Conservation (phyloP, 352 stramenopile genomes). For the Globisporangium cederbergense region DNA sequence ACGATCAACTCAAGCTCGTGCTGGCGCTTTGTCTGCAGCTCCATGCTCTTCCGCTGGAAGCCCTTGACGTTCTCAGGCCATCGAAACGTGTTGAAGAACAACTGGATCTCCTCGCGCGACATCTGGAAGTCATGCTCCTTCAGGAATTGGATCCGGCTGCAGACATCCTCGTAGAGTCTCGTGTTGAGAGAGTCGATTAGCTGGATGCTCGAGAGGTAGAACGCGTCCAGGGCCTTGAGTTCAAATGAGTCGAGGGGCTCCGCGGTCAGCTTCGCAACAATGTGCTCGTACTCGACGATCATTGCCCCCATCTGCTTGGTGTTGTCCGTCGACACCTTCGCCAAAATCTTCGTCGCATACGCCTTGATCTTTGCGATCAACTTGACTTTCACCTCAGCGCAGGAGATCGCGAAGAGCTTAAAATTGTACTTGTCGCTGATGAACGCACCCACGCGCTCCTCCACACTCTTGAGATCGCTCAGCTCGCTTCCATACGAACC, state of each 20-base stretch:
- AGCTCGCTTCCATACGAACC: conserved; percentile 50
- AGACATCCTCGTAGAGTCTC: conserved; percentile 77
- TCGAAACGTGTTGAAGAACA: conserved; percentile 88
- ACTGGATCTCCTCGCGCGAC: conserved; percentile 86
- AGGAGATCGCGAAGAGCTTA: conserved; percentile 87
- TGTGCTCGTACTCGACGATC: conserved; percentile 85
- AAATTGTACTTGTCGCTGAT: conserved; percentile 89
- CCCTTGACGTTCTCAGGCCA: conserved; percentile 91
- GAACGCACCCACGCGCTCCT: conserved; percentile 35
- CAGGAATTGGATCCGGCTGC: conserved; percentile 82
- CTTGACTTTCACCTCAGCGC: conserved; percentile 84
- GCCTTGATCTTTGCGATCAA: conserved; percentile 72
- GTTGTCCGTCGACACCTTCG: conserved; percentile 86
- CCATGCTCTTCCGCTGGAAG: conserved; percentile 89
- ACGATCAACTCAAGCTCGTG: conserved; percentile 88
- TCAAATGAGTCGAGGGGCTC: conserved; percentile 90
- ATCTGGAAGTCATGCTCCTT: conserved; percentile 87
- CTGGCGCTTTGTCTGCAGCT: conserved; percentile 88
- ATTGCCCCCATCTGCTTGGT: conserved; percentile 82
- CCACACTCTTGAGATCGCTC: conserved; percentile 39
- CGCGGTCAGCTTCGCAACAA: conserved; percentile 81
- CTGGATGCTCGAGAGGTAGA: conserved; percentile 72
- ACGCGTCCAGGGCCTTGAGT: conserved; percentile 86
- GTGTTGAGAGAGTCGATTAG: conserved; percentile 67
- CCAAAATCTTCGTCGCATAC: conserved; percentile 65